These are phyloP conservation scores for Epichloe glyceriae DNA, from an alignment of 2,329 filamentous ascomycete species.

Conservation along the genomic window DNA sequence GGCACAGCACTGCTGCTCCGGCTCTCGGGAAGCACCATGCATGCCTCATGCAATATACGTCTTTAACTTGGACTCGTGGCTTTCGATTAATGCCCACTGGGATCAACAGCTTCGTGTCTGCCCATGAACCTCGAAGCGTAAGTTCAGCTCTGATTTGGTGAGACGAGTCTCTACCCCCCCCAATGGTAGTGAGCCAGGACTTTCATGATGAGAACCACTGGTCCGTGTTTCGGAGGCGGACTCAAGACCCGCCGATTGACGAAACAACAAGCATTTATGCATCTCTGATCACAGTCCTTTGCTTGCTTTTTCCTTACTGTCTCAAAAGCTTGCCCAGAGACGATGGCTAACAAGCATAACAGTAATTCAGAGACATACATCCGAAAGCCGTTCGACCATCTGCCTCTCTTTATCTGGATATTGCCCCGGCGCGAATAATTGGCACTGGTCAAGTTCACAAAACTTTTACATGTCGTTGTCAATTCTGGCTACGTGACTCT, in stretches of 20 bases:
- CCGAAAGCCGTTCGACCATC: background rate
- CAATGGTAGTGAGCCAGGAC: slow-evolving; percentile 1
- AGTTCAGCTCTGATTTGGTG: background rate
- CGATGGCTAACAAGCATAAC: no score
- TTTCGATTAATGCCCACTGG: background rate
- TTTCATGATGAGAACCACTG: slow-evolving; percentile 67
- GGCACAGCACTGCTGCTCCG: background rate
- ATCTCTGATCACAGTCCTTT: slow-evolving; percentile 47
- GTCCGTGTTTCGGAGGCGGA: slow-evolving; percentile 91
- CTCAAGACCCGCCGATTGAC: slow-evolving; percentile 82
- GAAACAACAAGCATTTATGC: slow-evolving; percentile 61
- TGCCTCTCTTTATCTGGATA: background rate
- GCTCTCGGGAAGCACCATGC: background rate
- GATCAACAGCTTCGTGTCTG: background rate
- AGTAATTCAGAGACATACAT: no score
- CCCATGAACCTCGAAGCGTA: background rate
- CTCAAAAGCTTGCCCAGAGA: background rate
- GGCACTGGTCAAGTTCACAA: background rate
- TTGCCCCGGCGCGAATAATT: background rate
- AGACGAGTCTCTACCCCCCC: background rate
- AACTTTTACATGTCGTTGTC: no score
- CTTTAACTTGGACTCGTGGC: background rate
- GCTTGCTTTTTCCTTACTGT: background rate
- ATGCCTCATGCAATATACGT: background rate
- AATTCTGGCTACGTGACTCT: background rate